phyloP scores from a whole-genome alignment of 163 green algal genomes.

The Chlamydomonas reinhardtii region DNA sequence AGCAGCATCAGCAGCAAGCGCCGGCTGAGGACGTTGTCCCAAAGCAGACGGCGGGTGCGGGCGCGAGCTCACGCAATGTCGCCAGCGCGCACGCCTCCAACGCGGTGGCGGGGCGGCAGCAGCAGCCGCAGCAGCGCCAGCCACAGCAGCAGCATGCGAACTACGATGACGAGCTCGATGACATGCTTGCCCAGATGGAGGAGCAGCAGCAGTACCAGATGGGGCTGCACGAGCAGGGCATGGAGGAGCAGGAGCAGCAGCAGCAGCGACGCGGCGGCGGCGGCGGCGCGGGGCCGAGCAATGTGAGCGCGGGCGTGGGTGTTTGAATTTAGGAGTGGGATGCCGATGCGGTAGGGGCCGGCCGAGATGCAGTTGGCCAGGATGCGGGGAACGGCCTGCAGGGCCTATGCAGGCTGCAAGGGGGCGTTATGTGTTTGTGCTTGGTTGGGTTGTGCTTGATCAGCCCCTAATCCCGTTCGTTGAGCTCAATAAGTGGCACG shows the following conservation, averaged over 20 bases:
- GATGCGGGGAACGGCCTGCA: background rate
- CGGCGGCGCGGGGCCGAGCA: background rate
- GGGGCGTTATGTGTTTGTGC: too few relatives aligned
- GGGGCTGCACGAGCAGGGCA: background rate
- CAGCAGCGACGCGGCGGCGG: background rate
- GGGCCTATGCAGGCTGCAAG: too few relatives aligned
- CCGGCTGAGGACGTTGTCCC: background rate
- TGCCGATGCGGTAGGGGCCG: background rate
- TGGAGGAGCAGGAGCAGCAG: background rate
- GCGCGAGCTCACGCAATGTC: background rate
- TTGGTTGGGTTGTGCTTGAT: too few relatives aligned
- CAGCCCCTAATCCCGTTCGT: too few relatives aligned
- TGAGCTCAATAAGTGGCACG: too few relatives aligned
- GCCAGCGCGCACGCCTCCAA: background rate
- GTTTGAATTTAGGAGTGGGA: background rate
- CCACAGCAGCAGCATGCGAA: background rate
- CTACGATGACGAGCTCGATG: too few relatives aligned
- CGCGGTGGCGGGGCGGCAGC: background rate
- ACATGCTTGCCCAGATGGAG: background rate
- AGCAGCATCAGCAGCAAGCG: background rate
- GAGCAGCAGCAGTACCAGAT: background rate
- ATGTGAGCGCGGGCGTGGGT: background rate
- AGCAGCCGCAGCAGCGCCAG: background rate
- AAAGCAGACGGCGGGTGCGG: background rate
- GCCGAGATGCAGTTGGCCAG: background rate